Conservation (phyloP, 2,329 filamentous ascomycete genomes). For the Fusarium sp. region DNA sequence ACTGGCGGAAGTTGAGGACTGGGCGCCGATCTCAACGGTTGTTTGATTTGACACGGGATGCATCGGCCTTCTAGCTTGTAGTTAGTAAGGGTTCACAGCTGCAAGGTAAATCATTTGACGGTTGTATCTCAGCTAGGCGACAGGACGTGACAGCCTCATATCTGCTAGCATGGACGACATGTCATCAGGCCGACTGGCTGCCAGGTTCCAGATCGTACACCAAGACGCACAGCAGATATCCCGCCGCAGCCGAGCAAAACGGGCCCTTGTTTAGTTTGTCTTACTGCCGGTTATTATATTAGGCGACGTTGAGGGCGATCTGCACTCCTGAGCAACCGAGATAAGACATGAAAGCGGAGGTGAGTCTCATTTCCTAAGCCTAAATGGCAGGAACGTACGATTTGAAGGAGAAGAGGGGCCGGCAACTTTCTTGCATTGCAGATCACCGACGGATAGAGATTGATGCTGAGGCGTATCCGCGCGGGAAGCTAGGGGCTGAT, state of each 20-base stretch:
- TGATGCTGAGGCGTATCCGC: constrained; percentile 15
- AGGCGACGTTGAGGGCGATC: constrained; percentile 27
- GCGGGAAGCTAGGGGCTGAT: constrained; percentile 17
- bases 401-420: constrained; percentile 19
- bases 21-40: constrained; percentile 22
- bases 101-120: constrained; percentile 1
- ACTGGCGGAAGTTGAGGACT: not conserved
- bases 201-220: constrained; percentile 4
- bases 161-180: not conserved
- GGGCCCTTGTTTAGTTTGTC: not conserved
- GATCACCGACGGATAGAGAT: constrained; percentile 31
- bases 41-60: constrained; percentile 14
- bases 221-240: constrained; percentile 26
- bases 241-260: constrained; percentile 14
- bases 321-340: constrained; percentile 30
- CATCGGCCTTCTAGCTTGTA: constrained; percentile 7
- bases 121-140: not conserved
- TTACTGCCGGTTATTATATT: constrained; percentile 16
- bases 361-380: constrained; percentile 39
- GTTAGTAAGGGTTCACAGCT: not conserved
- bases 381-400: constrained; percentile 35
- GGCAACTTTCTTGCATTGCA: constrained; percentile 33
- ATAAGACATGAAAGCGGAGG: constrained; percentile 38
- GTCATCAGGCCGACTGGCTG: not conserved
- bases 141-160: not conserved